These are phyloP conservation scores for Adansonia rubrostipa DNA, from an alignment of 441 rosid genomes.

Conservation along the genomic window DNA sequence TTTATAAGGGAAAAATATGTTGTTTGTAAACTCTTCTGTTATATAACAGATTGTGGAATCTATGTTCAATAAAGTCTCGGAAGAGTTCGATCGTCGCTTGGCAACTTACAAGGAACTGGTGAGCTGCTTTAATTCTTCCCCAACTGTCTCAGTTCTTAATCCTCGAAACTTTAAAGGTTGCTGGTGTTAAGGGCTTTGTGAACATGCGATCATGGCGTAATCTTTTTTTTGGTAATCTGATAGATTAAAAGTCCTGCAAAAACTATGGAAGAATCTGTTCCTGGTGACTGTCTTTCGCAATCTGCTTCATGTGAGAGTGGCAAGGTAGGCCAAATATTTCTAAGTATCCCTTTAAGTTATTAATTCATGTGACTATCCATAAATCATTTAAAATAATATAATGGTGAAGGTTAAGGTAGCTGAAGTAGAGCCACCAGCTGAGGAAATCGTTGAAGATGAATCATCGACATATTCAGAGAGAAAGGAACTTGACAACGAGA, in stretches of 20 bases:
- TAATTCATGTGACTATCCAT: neutral
- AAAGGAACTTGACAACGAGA: conserved; percentile 24
- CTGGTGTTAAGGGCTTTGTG: neutral
- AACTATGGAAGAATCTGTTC: conserved; percentile 36
- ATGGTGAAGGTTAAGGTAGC: conserved; percentile 13
- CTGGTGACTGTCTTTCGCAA: conserved; percentile 37
- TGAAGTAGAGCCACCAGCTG: conserved; percentile 21
- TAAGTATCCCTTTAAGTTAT: neutral
- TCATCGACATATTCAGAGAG: conserved; percentile 22
- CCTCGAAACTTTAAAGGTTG: neutral
- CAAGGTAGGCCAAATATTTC: conserved; percentile 36
- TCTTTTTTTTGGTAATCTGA: conserved; percentile 10
- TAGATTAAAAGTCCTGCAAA: conserved; percentile 55
- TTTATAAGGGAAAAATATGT: neutral
- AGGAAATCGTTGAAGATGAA: conserved; percentile 36
- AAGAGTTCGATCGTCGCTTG: conserved; percentile 60
- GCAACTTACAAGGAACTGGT: conserved; percentile 51
- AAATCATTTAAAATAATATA: conserved; percentile 1
- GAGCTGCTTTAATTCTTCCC: conserved; percentile 25
- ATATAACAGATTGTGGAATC: conserved; percentile 70
- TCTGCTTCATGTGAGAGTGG: conserved; percentile 32
- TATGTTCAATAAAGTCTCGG: conserved; percentile 59
- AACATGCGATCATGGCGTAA: neutral
- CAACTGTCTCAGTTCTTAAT: neutral
- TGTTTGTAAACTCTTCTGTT: neutral